Conservation (phyloP, 768 basidiomycete genomes). For the Tephrocybe sp. region DNA sequence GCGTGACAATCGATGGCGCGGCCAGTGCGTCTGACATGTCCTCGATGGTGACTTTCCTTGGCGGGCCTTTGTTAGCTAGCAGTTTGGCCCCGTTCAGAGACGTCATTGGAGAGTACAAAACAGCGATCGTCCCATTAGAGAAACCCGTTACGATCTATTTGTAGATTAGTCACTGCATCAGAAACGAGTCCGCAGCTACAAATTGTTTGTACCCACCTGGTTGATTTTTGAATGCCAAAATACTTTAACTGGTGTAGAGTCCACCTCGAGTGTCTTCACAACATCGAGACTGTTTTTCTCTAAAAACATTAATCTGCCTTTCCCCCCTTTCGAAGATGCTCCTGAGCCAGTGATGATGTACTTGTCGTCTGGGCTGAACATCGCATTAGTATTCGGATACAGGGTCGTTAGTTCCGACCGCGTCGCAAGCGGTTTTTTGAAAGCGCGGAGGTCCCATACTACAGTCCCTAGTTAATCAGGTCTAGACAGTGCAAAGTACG, state of each 20-base stretch:
- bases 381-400: slow-evolving; percentile 91
- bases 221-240: slow-evolving; percentile 98
- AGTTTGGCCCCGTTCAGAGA: slow-evolving; percentile 93
- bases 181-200: slow-evolving; percentile 1
- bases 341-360: slow-evolving; percentile 83
- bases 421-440: slow-evolving; percentile 85
- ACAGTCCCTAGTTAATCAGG: background rate
- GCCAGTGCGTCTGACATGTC: slow-evolving; percentile 86
- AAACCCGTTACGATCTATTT: slow-evolving; percentile 81
- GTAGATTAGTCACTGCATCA: slow-evolving; percentile 5
- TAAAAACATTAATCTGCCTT: slow-evolving; percentile 74
- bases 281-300: slow-evolving; percentile 67
- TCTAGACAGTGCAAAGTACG: background rate
- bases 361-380: slow-evolving; percentile 94
- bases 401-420: slow-evolving; percentile 64
- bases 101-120: slow-evolving; percentile 88
- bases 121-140: slow-evolving; percentile 83
- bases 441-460: slow-evolving; percentile 95
- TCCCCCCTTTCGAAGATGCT: slow-evolving; percentile 59
- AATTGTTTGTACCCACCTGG: slow-evolving; percentile 66
- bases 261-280: slow-evolving; percentile 64
- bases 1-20: slow-evolving; percentile 87
- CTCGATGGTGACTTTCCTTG: slow-evolving; percentile 76
- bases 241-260: slow-evolving; percentile 83
- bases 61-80: slow-evolving; percentile 81